A percentile compares a stretch with the other conserved stretches of the same genome.
phyloP scores from a whole-genome alignment of 208 protist genomes.

The Trypanosoma congolense region DNA sequence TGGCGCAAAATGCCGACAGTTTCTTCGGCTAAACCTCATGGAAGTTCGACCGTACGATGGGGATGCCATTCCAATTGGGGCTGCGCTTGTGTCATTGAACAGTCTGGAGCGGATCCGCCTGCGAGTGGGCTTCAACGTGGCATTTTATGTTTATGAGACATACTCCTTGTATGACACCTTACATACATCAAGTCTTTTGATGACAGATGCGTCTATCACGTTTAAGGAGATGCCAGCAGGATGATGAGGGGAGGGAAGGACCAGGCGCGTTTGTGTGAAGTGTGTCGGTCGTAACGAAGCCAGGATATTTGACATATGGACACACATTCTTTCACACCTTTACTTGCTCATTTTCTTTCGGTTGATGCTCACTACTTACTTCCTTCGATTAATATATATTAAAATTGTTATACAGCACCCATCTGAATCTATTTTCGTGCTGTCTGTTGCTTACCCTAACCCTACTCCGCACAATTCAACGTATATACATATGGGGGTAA shows the following conservation, averaged over 20 bases:
- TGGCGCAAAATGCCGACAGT: conserved; percentile 71
- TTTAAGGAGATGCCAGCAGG: conserved; percentile 52
- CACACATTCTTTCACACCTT: too few relatives aligned
- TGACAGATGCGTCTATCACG: conserved; percentile 76
- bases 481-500: too few relatives aligned
- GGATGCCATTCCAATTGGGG: conserved; percentile 82
- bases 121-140: conserved; percentile 59
- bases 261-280: too few relatives aligned
- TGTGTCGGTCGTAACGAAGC: too few relatives aligned
- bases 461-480: too few relatives aligned
- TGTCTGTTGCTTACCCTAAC: too few relatives aligned
- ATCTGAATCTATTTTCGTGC: too few relatives aligned
- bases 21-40: conserved; percentile 83
- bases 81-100: conserved; percentile 73
- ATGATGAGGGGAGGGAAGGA: not conserved
- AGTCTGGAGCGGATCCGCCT: conserved; percentile 56
- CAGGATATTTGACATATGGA: too few relatives aligned
- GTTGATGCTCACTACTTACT: too few relatives aligned
- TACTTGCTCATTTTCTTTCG: too few relatives aligned
- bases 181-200: conserved; percentile 73
- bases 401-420: too few relatives aligned
- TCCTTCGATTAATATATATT: too few relatives aligned
- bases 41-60: conserved; percentile 77
- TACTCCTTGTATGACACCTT: conserved; percentile 86
- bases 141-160: conserved; percentile 89